Base-by-base conservation (phyloP, 163 green algal genomes). In the Scenedesmus sp. region DNA sequence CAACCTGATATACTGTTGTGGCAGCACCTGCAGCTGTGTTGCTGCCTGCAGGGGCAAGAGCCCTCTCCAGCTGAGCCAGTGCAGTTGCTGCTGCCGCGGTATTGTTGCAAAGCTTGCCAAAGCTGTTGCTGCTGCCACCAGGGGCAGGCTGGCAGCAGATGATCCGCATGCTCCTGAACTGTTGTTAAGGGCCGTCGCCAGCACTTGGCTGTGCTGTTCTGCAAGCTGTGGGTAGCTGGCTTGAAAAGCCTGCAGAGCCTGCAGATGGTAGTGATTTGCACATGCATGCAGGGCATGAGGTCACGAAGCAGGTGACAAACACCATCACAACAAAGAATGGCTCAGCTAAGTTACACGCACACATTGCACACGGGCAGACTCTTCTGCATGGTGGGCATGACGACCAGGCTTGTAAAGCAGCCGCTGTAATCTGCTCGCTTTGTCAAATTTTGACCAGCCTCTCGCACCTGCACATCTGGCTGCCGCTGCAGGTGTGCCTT, bases 401-500 rank as follows among this genome's bases (percentile, higher is more conserved):
- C n/a, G n/a, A n/a, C n/a, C n/a, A n/a, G n/a, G n/a, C n/a, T n/a
- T n/a, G n/a, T n/a, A n/a, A n/a, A n/a, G n/a, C n/a, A n/a, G n/a
- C n/a, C n/a, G n/a, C n/a, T n/a, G n/a, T n/a, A n/a, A n/a, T n/a
- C n/a, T n/a, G n/a, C n/a, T n/a, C n/a, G n/a, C n/a, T n/a, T n/a
- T n/a, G n/a, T n/a, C n/a, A 65, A 26, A 13, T 13, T 20, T 43
- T 22, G 46, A 43, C 33, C 40, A 30, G 24, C 3, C 6, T 0
- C 30, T 30, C n/a, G 4, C 42, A 85, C 86, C 86, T 81, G 72
- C 20, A 22, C 43, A 42, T 91, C 86, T 18, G 73, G 76, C 51
- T 53, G 43, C 37, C 80, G 70, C 20, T 53, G 30, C 76, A 91
- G 46, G 76, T 91, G 80, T 20, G 73, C 70, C 76, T 91, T 91